A percentile compares a stretch with the other conserved stretches of the same genome.
Conservation (phyloP, 352 stramenopile species). For the Thraustotheca clavata region DNA sequence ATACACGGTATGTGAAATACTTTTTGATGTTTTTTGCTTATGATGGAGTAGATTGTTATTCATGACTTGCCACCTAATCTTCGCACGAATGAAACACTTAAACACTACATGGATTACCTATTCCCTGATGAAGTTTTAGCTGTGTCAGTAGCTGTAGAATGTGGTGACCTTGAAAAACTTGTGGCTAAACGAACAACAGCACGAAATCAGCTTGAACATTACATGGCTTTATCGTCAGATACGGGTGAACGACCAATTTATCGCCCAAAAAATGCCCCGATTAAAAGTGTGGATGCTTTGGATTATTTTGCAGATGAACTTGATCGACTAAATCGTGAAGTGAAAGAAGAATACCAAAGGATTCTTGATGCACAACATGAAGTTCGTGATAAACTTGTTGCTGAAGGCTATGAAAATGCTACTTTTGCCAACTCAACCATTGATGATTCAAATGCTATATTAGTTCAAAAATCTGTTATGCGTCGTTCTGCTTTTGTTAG, state of each 20-base stretch:
- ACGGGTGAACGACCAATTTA: constrained; percentile 35
- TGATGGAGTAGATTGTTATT: constrained; percentile 33
- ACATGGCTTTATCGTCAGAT: constrained; percentile 37
- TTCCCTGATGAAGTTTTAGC: constrained; percentile 51
- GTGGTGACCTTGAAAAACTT: constrained; percentile 39
- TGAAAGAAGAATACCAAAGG: constrained; percentile 39
- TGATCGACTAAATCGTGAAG: constrained; percentile 37
- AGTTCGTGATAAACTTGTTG: constrained; percentile 26
- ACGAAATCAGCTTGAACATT: constrained; percentile 44
- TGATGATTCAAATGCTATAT: background rate
- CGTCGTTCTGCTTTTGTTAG: constrained; percentile 62
- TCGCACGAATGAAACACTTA: constrained; percentile 46
- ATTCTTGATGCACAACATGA: constrained; percentile 56
- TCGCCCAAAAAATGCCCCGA: constrained; percentile 25
- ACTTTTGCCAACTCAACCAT: background rate
- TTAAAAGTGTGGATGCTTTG: constrained; percentile 42
- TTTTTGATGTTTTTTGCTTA: background rate
- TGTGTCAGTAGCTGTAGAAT: constrained; percentile 68
- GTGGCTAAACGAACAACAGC: constrained; percentile 41
- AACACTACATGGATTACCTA: constrained; percentile 61
- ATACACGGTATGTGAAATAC: constrained; percentile 42
- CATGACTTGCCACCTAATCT: constrained; percentile 54
- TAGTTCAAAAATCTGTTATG: constrained; percentile 32
- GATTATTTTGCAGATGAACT: constrained; percentile 51
- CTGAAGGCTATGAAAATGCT: background rate